Evolutionary conservation across 495 filamentous ascomycete species (phyloP).

Genomic region (Xylaria nigripes): DNA sequence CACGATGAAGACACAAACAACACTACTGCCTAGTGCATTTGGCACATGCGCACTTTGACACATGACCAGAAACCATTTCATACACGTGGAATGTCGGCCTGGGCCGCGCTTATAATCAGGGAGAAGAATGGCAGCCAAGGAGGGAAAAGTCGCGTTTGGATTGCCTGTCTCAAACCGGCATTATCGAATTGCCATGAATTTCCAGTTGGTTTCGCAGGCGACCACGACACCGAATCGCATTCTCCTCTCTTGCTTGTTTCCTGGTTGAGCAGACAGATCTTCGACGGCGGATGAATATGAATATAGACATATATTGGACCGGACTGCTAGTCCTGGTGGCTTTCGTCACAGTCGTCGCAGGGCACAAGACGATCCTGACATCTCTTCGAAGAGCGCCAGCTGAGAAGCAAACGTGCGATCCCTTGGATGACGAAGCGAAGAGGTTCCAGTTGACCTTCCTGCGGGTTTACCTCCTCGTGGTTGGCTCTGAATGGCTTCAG

Average conservation of each 20-base stretch:
- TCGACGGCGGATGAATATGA: slow-evolving; percentile 8
- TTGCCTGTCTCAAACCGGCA: not conserved
- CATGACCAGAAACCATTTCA: too few relatives aligned
- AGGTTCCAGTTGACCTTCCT: slow-evolving; percentile 33
- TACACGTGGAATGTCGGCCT: not conserved
- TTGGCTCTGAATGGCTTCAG: slow-evolving; percentile 42
- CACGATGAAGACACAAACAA: too few relatives aligned
- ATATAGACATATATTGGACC: slow-evolving; percentile 17
- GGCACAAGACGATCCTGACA: slow-evolving; percentile 7
- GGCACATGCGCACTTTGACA: too few relatives aligned
- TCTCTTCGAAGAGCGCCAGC: not conserved
- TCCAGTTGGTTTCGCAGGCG: too few relatives aligned
- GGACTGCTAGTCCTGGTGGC: slow-evolving; percentile 15
- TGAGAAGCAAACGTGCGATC: slow-evolving; percentile 4
- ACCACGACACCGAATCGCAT: too few relatives aligned
- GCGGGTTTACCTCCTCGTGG: slow-evolving; percentile 35
- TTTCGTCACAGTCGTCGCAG: slow-evolving; percentile 13
- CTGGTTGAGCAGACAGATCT: too few relatives aligned
- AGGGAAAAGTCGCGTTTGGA: not conserved
- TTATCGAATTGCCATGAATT: too few relatives aligned
- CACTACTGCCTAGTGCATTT: too few relatives aligned
- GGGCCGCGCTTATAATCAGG: not conserved
- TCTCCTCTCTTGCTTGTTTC: too few relatives aligned
- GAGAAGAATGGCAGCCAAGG: not conserved
- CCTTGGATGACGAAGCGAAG: slow-evolving; percentile 20